Evolutionary conservation across 257 asterid genomes (phyloP), one percentile per base, ranked within the genome.

Genomic region (Penstemon newberryi): DNA sequence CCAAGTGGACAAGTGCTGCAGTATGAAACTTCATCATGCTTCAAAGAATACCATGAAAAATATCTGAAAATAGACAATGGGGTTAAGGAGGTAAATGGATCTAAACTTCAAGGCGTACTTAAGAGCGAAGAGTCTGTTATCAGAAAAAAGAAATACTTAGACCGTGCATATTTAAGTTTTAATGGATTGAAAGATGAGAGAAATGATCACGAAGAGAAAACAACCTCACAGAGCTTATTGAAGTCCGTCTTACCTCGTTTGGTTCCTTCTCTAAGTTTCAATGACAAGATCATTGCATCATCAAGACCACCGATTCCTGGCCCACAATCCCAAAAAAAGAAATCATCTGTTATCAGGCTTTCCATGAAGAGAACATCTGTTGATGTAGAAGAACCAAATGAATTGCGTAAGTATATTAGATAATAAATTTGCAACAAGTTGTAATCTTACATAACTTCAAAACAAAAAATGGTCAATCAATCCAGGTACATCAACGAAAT

Each of bases 281-380:
- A 80, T 51, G 86, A 86, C 60, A 77, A 74, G 75, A 73, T 73
- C 62, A 13, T 44, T 50, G 66, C 87, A 58, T 45, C 81, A 25
- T 25, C 33, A 25, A 2, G 33, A 25, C 33, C 33, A 25, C 33
- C 33, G 25, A 76, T 54, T 77, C 49, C 79, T 8, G 83, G 70
- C 63, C 68, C 64, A 55, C 82, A 72, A 38, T 76, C 87, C 66
- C 96, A 83, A 67, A 81, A 75, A 65, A 87, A 71, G 83, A 87
- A 81, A 62, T 80, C 98, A 37, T 73, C 97, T 6, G 89, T 91
- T 44, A 83, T 89, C 71, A 84, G 96, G 89, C 90, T 91, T 12
- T 91, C 96, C 11, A 73, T 89, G 39, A 86, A 79, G 58, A 81
- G 93, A 82, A 83, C 84, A 74, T 86, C 95, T 3, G 70, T 86